Base-by-base conservation (phyloP, 2,329 filamentous ascomycete species). In the Colletotrichum lentis region DNA sequence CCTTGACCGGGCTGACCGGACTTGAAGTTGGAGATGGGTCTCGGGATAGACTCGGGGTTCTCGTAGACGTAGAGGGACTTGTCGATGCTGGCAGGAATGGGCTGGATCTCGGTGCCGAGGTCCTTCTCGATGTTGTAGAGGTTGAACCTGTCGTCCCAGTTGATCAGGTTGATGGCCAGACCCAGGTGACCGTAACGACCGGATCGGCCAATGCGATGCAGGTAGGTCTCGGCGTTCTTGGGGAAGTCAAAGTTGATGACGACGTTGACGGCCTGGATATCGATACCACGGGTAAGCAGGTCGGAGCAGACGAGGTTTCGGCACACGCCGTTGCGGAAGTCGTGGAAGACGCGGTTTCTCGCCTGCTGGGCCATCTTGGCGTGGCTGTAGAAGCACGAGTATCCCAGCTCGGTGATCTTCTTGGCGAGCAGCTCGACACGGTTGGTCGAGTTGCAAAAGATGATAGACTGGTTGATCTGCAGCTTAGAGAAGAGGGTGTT, bases 171-270 rank as follows among this genome's bases (percentile, higher is more conserved):
- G 78, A 99, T 99, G 71, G 96, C 96, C 73, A 99, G 85, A 86
- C 96, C 96, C 76, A 98, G 86, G 81, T 99, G 96, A 72, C 96
- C 96, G 78, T 97, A 99, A 72, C 96, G 93, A 73, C 96, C 96
- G 59, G 96, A 99, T 77, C 96, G 93, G 84, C 96, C 96, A 77
- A 99, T 99, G 73, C 96, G 93, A 82, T 99, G 96, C 66, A 99
- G 89, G 77, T 99, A 99, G 0, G 96, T 99, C 82, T 99, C 96
- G 18, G 96, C 96, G 76, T 99, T 99, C 84, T 99, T 99, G 62
- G 96, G 96, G 79, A 99, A 99, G 77, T 99, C 96, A 76, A 99
- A 99, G 84, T 99, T 99, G 88, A 99, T 99, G 77, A 99, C 96
- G 63, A 99, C 96, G 75, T 99, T 99, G 76, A 99, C 96, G 62